Evolutionary conservation across 768 basidiomycete genomes (phyloP).

Genomic region (Amanita molliuscula): DNA sequence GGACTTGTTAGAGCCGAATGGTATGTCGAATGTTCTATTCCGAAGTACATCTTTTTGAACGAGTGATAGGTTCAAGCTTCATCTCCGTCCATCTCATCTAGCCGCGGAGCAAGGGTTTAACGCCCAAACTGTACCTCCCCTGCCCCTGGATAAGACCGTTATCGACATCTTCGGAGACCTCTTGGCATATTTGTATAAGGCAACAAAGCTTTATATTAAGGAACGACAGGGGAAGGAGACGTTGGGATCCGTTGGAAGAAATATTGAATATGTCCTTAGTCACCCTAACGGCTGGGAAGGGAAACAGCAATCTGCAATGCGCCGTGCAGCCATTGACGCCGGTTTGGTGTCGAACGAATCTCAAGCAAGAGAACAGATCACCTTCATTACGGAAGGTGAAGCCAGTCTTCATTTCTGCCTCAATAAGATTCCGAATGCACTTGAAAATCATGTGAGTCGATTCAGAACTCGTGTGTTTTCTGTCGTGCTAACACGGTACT

Average conservation of each 20-base stretch:
- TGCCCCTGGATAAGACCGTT: conserved; percentile 30
- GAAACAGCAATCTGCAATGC: conserved; percentile 36
- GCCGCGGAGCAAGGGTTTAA: background rate
- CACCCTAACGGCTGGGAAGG: conserved; percentile 55
- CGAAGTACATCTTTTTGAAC: too few relatives aligned
- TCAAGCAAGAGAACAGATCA: conserved; percentile 27
- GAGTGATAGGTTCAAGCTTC: conserved; percentile 4
- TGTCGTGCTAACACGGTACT: too few relatives aligned
- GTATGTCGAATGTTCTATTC: background rate
- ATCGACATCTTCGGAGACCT: conserved; percentile 39
- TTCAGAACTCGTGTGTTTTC: background rate
- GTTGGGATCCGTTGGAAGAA: conserved; percentile 28
- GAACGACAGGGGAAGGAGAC: conserved; percentile 28
- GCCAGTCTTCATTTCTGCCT: conserved; percentile 45
- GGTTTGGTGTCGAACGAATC: conserved; percentile 26
- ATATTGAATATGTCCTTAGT: conserved; percentile 35
- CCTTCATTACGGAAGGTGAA: conserved; percentile 48
- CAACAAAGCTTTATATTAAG: conserved; percentile 29
- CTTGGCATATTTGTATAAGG: conserved; percentile 29
- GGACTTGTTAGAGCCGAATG: background rate
- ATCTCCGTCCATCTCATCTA: conserved; percentile 3
- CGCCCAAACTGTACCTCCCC: conserved; percentile 18
- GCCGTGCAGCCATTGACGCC: conserved; percentile 33
- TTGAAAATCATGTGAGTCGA: conserved; percentile 15
- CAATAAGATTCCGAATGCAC: conserved; percentile 22